Evolutionary conservation across 176 grass and related monocot species (phyloP), one percentile per base, ranked within the genome.

Genomic region (Melocanna baccifera): DNA sequence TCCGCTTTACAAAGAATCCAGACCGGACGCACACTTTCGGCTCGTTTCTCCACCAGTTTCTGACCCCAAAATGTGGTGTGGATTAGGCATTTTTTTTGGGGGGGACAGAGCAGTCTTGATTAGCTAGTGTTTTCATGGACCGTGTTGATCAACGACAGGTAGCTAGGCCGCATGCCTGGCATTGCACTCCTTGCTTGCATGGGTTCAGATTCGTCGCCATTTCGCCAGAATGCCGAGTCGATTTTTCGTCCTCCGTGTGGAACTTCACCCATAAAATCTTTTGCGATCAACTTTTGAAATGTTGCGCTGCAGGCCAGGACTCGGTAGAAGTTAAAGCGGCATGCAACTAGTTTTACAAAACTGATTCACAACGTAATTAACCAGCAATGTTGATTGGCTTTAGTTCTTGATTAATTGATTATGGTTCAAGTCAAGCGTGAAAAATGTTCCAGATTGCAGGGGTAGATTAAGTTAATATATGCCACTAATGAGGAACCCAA

Each of bases 21-120:
- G 20, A 73, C 8, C 25, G 71, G 14, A 18, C 46, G 4, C 28
- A 66, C 10, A n/a, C 43, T 48, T 32, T 65, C 4, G 59, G 40
- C 19, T 67, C 4, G 42, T 80, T n/a, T 79, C 26, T 67, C 77
- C 41, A 37, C 62, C 51, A 47, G 59, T 78, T 79, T 79, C 76
- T 65, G 58, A 65, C 59, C 14, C 3, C 4, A 71, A 16, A 29
- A 12, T 28, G 7, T 29, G 39, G 8, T 26, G 20, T 61, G 74
- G 36, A 42, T 76, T 45, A 43, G 67, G 0, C 12, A 29, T 29
- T 30, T 29, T 62, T 29, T 55, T 55, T 66, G 1, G n/a, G 56
- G 12, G 1, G n/a, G 56, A 25, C 22, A 58, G 9, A 0, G n/a
- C n/a, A 12, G n/a, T 11, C 55, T 22, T 59, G 18, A 9, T 56